These are phyloP conservation scores for Exophiala dermatitidis DNA, from an alignment of 2,329 filamentous ascomycete genomes.

Conservation along the genomic window DNA sequence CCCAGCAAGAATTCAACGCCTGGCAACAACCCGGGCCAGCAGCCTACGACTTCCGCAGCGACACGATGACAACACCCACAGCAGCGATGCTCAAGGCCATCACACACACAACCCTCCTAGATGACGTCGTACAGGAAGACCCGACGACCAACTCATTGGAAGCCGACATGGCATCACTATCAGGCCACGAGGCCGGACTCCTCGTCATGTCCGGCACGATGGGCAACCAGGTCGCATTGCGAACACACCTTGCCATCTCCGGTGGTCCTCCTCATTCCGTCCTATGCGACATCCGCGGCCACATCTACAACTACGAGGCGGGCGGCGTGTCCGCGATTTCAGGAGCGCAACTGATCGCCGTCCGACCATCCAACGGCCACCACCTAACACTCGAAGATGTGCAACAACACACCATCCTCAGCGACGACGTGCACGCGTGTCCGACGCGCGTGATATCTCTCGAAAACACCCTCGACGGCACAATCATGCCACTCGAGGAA, in stretches of 20 bases:
- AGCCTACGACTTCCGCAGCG: constrained; percentile 34
- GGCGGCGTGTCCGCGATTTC: constrained; percentile 63
- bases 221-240: constrained; percentile 82
- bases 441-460: constrained; percentile 75
- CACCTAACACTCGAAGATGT: constrained; percentile 75
- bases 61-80: constrained; percentile 69
- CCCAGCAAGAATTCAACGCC: constrained; percentile 9
- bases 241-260: constrained; percentile 57
- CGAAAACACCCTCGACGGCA: constrained; percentile 78
- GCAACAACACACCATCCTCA: constrained; percentile 55
- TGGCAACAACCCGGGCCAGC: constrained; percentile 26
- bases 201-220: constrained; percentile 87
- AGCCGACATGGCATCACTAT: constrained; percentile 61
- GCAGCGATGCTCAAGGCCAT: constrained; percentile 76
- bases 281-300: constrained; percentile 69
- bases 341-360: constrained; percentile 61
- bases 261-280: constrained; percentile 69
- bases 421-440: constrained; percentile 66
- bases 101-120: constrained; percentile 63
- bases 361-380: constrained; percentile 62
- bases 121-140: constrained; percentile 80
- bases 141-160: constrained; percentile 70
- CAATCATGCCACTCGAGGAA: constrained; percentile 69
- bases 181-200: constrained; percentile 67
- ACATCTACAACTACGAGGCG: constrained; percentile 62